These are phyloP conservation scores for Termitomyces heimii DNA, from an alignment of 768 basidiomycete genomes.

Conservation along the genomic window DNA sequence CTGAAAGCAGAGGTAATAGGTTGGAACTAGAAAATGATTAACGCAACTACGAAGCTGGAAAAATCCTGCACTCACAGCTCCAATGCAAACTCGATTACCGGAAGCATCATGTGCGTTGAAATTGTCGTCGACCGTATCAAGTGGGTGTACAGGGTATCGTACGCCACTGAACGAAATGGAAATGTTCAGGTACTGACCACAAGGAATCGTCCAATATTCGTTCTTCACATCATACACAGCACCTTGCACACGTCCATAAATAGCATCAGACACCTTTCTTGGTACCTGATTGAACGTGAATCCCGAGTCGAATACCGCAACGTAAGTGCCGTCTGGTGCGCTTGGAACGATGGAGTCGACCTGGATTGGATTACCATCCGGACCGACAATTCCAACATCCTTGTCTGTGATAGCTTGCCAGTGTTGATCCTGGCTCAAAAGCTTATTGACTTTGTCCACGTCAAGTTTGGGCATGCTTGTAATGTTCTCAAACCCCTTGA, in stretches of 20 bases:
- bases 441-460: constrained; percentile 56
- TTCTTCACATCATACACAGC: constrained; percentile 54
- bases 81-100: constrained; percentile 58
- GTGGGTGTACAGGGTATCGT: constrained; percentile 67
- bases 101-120: constrained; percentile 37
- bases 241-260: constrained; percentile 73
- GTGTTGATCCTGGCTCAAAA: constrained; percentile 61
- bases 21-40: constrained; percentile 50
- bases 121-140: constrained; percentile 62
- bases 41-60: not conserved
- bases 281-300: constrained; percentile 68
- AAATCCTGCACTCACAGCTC: constrained; percentile 42
- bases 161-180: constrained; percentile 67
- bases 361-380: constrained; percentile 60
- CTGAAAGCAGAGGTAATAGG: constrained; percentile 79
- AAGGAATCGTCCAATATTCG: constrained; percentile 70
- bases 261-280: constrained; percentile 68
- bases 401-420: constrained; percentile 74
- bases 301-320: constrained; percentile 73
- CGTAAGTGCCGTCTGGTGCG: constrained; percentile 56
- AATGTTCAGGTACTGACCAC: constrained; percentile 65
- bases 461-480: constrained; percentile 56
- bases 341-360: constrained; percentile 63
- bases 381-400: constrained; percentile 63
- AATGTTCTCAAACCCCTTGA: constrained; percentile 58